Evolutionary conservation across 768 basidiomycete species (phyloP), one percentile per base, ranked within the genome.

Genomic region (Hemileccinum rubropunctum): DNA sequence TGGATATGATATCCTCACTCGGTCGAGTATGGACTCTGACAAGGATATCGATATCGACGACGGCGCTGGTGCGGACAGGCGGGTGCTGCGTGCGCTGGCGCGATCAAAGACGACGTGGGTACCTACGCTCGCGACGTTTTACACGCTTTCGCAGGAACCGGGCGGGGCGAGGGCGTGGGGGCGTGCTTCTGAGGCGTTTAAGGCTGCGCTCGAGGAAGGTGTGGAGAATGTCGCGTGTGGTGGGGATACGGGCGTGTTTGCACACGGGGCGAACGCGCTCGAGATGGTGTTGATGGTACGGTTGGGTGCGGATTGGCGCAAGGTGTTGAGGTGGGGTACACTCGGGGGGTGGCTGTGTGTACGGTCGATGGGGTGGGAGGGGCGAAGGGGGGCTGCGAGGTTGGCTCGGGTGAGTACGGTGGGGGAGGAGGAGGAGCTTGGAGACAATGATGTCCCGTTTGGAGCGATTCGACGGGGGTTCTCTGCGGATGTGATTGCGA

Each of bases 261-360:
- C 76, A 15, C 84, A 84, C 58, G 83, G 82, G 1, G 67, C 73
- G 53, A 86, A 86, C 58, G 74, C 78, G 23, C 64, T 78, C 36
- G 84, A 86, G 71, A 69, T 86, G 73, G 68, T 75, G 56, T 62
- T 84, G 27, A 84, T 85, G 85, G 75, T 77, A 13, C 58, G 63
- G 23, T 68, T 82, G 2, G 83, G 83, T 2, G 81, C 79, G 18
- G 65, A 69, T 21, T 80, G 78, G 77, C 62, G 65, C 30, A 68
- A 69, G 45, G 78, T 85, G 14, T 63, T 87, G 28, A 68, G 69
- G n/a, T 82, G 81, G 80, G 78, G 71, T 15, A 84, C 82, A 23
- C 60, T 82, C 17, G 77, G 78, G 1, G 82, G 81, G 5, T 82
- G 84, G 82, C 68, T 73, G 56, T 78, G 78, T 47, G 65, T 84